A percentile compares a stretch with the other conserved stretches of the same genome.
These are phyloP conservation scores for Chlamydomonas applanata DNA, from an alignment of 139 green algal species.

Conservation along the genomic window DNA sequence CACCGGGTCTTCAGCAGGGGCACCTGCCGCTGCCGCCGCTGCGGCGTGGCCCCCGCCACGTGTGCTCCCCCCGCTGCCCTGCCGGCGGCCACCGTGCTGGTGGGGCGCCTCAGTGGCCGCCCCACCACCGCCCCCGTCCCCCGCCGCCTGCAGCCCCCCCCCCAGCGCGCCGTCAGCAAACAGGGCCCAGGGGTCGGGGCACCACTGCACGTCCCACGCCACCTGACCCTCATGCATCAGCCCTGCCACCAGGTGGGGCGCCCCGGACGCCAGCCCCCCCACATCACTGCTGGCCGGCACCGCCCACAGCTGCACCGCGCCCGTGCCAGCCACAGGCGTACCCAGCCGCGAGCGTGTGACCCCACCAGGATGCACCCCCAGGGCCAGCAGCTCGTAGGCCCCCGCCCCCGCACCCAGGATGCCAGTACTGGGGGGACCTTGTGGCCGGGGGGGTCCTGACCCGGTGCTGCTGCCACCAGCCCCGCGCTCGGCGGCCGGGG, in stretches of 20 bases:
- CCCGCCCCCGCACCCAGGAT: not conserved
- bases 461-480: not conserved
- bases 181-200: not conserved
- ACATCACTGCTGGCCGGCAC: not conserved
- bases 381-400: not conserved
- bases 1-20: too few species aligned
- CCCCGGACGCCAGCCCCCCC: not conserved
- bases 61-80: too few species aligned
- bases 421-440: not conserved
- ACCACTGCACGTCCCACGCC: conserved; percentile 4
- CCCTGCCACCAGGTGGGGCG: not conserved
- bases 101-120: too few species aligned
- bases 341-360: conserved; percentile 1
- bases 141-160: too few species aligned
- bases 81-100: too few species aligned
- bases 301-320: conserved; percentile 4
- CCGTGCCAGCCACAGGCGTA: not conserved
- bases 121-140: too few species aligned
- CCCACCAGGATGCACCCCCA: not conserved
- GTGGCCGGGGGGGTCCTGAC: not conserved
- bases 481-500: too few species aligned
- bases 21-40: too few species aligned
- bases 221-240: conserved; percentile 3
- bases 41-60: too few species aligned
- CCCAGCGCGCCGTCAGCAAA: too few species aligned